Percentiles rank a stretch among this genome's conserved stretches.
phyloP scores from a whole-genome alignment of 108 stramenopile genomes.

The Thalassiosira profunda region DNA sequence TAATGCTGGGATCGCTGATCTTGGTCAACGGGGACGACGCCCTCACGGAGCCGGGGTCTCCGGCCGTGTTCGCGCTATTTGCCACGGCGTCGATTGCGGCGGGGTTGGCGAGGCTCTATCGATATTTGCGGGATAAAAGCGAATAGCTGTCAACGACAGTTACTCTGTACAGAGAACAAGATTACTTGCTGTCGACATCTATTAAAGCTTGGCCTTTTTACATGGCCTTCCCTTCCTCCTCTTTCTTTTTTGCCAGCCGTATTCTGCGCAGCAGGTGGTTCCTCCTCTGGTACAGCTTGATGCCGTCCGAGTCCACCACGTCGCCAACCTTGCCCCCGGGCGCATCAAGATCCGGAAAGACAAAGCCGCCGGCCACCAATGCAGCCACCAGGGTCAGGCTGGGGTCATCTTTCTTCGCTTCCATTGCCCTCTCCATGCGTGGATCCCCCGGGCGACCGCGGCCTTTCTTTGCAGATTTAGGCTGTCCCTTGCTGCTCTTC shows the following conservation, averaged over 20 bases:
- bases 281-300: slow-evolving; percentile 82
- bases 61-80: neutral
- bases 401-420: slow-evolving; percentile 74
- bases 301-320: slow-evolving; percentile 63
- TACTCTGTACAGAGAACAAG: too few relatives aligned
- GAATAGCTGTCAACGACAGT: too few relatives aligned
- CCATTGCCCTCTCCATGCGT: slow-evolving; percentile 77
- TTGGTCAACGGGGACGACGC: neutral
- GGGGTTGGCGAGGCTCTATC: neutral
- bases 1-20: neutral
- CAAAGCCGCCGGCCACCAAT: slow-evolving; percentile 75
- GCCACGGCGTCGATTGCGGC: slow-evolving; percentile 2
- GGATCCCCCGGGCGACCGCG: slow-evolving; percentile 76
- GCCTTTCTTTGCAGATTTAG: neutral
- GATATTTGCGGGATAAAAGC: too few relatives aligned
- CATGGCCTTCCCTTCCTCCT: too few relatives aligned
- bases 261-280: slow-evolving; percentile 81
- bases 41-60: neutral
- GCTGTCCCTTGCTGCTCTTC: neutral
- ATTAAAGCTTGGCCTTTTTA: too few relatives aligned
- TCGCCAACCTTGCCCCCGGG: slow-evolving; percentile 23
- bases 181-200: too few relatives aligned
- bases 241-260: slow-evolving; percentile 65
- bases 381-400: slow-evolving; percentile 67
- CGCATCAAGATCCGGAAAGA: slow-evolving; percentile 61